These are phyloP conservation scores for Alternaria solani DNA, from an alignment of 2,329 filamentous ascomycete species.

Conservation along the genomic window DNA sequence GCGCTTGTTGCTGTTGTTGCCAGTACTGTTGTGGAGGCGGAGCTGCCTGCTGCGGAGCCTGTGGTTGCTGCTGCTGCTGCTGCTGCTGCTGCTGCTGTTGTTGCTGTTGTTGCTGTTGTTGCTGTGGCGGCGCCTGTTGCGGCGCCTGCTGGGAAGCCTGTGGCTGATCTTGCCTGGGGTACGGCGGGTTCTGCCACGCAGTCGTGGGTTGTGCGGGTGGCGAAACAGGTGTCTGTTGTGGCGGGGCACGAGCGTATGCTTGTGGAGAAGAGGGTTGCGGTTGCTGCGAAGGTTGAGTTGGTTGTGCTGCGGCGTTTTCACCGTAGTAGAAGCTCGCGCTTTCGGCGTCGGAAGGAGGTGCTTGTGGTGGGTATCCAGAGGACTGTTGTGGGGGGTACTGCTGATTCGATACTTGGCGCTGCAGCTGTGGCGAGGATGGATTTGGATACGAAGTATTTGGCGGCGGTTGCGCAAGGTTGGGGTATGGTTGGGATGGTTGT, in stretches of 20 bases:
- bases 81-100: constrained; percentile 18
- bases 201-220: constrained; percentile 42
- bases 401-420: constrained; percentile 44
- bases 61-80: constrained; percentile 27
- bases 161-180: constrained; percentile 41
- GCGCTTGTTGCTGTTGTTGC: constrained; percentile 40
- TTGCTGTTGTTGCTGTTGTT: constrained; percentile 22
- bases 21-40: constrained; percentile 24
- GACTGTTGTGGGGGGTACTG: constrained; percentile 45
- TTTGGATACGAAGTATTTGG: constrained; percentile 40
- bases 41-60: constrained; percentile 24
- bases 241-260: constrained; percentile 37
- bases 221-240: constrained; percentile 41
- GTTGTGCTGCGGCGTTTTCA: constrained; percentile 32
- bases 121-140: constrained; percentile 21
- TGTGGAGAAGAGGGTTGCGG: constrained; percentile 49
- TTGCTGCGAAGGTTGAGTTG: constrained; percentile 40
- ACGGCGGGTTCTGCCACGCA: constrained; percentile 43
- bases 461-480: constrained; percentile 40
- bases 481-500: constrained; percentile 48
- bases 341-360: constrained; percentile 44
- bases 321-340: constrained; percentile 48
- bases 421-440: constrained; percentile 49
- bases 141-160: constrained; percentile 39
- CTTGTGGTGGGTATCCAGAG: constrained; percentile 46